phyloP scores from a whole-genome alignment of 2,329 filamentous ascomycete genomes.

The Aspergillus proliferans region DNA sequence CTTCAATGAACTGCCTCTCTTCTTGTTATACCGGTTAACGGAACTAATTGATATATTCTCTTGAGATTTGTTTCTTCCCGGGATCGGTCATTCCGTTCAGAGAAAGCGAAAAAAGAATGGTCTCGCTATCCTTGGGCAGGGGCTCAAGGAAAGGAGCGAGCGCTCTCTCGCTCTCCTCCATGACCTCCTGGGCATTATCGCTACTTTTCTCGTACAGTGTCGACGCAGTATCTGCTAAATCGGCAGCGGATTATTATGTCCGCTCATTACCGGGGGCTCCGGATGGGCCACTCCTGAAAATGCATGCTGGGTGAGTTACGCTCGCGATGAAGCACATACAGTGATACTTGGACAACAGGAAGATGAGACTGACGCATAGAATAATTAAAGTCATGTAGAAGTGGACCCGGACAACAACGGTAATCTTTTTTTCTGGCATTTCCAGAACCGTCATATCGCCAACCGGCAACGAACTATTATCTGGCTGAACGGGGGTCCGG shows the following conservation, averaged over 20 bases:
- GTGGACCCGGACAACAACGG: slow-evolving; percentile 77
- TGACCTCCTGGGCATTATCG: slow-evolving; percentile 21
- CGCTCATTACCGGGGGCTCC: slow-evolving; percentile 78
- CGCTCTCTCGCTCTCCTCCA: slow-evolving; percentile 13
- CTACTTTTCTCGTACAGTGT: slow-evolving; percentile 22
- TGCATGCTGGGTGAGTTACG: slow-evolving; percentile 91
- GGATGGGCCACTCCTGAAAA: slow-evolving; percentile 72
- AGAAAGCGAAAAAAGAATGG: slow-evolving; percentile 9
- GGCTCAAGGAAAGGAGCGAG: slow-evolving; percentile 6
- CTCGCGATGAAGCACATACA: neutral
- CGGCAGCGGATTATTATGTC: slow-evolving; percentile 84
- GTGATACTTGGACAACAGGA: neutral
- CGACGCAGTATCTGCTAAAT: slow-evolving; percentile 37
- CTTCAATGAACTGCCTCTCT: no score
- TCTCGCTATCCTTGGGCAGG: slow-evolving; percentile 13
- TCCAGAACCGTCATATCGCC: slow-evolving; percentile 89
- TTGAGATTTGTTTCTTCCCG: slow-evolving; percentile 1
- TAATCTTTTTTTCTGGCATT: slow-evolving; percentile 98
- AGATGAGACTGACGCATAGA: neutral
- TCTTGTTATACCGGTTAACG: no score
- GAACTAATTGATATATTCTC: neutral
- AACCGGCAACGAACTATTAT: slow-evolving; percentile 85
- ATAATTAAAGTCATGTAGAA: slow-evolving; percentile 70
- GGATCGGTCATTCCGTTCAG: neutral
- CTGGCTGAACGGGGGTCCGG: slow-evolving; percentile 95